phyloP scores from a whole-genome alignment of 208 protist genomes.

The Entamoeba invadens region DNA sequence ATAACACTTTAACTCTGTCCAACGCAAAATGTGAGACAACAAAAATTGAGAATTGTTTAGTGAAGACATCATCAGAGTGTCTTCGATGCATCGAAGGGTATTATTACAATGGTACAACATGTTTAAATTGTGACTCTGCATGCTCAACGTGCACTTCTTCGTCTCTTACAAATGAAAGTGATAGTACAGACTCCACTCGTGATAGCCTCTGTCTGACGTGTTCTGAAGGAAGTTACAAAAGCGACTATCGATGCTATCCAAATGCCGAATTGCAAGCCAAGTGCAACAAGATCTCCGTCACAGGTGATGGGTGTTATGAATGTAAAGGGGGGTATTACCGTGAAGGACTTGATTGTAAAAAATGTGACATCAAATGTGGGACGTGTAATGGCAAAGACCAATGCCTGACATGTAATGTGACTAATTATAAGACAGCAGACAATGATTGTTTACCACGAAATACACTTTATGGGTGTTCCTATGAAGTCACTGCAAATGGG shows the following conservation, averaged over 20 bases:
- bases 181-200: neutral
- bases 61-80: neutral
- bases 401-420: neutral
- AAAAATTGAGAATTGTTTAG: neutral
- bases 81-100: neutral
- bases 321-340: neutral
- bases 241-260: neutral
- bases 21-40: no score
- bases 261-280: neutral
- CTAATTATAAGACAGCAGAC: neutral
- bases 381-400: neutral
- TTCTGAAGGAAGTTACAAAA: neutral
- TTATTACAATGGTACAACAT: neutral
- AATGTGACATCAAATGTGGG: neutral
- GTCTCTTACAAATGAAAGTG: neutral
- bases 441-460: neutral
- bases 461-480: neutral
- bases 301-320: neutral
- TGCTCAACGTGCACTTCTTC: neutral
- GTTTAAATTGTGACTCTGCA: neutral
- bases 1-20: no score
- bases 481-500: neutral
- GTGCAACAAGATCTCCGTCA: neutral
- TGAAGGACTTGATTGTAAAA: neutral
- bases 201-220: neutral